These are phyloP conservation scores for Jacaranda copaia DNA, from an alignment of 257 asterid genomes.

Conservation along the genomic window DNA sequence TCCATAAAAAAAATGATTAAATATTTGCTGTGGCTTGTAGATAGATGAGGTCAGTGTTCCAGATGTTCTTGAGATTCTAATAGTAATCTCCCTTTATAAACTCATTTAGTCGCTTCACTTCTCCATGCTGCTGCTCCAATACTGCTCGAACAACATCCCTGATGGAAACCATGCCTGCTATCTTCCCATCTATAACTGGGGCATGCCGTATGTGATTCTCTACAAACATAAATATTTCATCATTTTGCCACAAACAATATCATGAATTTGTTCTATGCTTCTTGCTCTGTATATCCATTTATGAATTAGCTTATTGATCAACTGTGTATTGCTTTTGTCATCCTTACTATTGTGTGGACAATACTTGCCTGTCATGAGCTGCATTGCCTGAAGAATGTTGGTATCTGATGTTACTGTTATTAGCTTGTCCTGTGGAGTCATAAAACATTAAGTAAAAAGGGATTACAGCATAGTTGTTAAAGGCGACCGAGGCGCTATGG, in stretches of 20 bases:
- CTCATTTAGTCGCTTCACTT: constrained; percentile 64
- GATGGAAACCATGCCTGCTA: constrained; percentile 79
- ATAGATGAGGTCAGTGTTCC: not conserved
- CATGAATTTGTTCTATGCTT: not conserved
- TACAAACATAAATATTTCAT: constrained; percentile 37
- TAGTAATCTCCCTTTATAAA: constrained; percentile 73
- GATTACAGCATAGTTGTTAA: too few relatives aligned
- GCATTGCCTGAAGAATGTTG: constrained; percentile 81
- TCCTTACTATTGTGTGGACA: not conserved
- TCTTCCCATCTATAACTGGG: constrained; percentile 83
- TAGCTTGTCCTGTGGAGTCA: constrained; percentile 54
- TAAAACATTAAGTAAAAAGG: constrained; percentile 27
- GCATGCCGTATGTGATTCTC: constrained; percentile 79
- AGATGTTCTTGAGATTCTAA: constrained; percentile 33
- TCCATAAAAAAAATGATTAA: not conserved
- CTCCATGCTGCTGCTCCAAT: constrained; percentile 70
- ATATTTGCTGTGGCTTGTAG: not conserved
- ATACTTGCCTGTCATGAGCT: constrained; percentile 74
- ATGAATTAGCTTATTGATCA: not conserved
- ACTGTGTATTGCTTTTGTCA: not conserved
- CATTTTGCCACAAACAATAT: constrained; percentile 1
- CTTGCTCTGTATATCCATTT: not conserved
- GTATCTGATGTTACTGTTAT: constrained; percentile 76
- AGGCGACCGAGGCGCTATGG: too few relatives aligned
- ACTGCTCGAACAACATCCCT: constrained; percentile 77